phyloP scores from a whole-genome alignment of 805 yeast species.

The Sungouiozyma intestinalis region DNA sequence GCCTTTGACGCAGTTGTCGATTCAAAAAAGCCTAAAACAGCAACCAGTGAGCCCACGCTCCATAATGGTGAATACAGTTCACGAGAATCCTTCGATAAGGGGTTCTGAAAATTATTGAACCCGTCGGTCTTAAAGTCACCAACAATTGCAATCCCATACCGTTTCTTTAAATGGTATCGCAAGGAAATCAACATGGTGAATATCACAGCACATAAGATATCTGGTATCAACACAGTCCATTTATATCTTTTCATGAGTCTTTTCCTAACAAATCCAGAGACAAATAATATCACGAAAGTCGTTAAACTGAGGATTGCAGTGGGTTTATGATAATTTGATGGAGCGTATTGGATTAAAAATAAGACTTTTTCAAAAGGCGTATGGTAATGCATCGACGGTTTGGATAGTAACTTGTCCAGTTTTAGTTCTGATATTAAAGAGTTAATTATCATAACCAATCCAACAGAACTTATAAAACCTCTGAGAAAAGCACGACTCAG shows the following conservation, averaged over 20 bases:
- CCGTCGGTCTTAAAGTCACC: slow-evolving; percentile 53
- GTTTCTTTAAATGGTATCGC: slow-evolving; percentile 36
- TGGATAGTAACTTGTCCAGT: slow-evolving; percentile 36
- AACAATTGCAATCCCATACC: slow-evolving; percentile 51
- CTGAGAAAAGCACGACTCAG: slow-evolving; percentile 65
- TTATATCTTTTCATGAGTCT: slow-evolving; percentile 29
- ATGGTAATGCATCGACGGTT: slow-evolving; percentile 44
- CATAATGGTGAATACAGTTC: slow-evolving; percentile 45
- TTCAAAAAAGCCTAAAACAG: slow-evolving; percentile 84
- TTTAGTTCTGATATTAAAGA: slow-evolving; percentile 68
- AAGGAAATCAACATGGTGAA: slow-evolving; percentile 45
- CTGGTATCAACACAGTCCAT: slow-evolving; percentile 63
- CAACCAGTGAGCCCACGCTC: slow-evolving; percentile 64
- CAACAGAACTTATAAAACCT: slow-evolving; percentile 82
- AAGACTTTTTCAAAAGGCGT: slow-evolving; percentile 61
- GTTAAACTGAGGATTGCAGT: slow-evolving; percentile 50
- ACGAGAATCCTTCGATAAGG: slow-evolving; percentile 40
- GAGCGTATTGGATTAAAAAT: slow-evolving; percentile 43
- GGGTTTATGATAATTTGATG: slow-evolving; percentile 39
- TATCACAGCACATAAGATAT: slow-evolving; percentile 67
- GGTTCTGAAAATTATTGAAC: slow-evolving; percentile 40
- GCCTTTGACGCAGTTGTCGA: slow-evolving; percentile 89
- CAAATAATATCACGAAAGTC: slow-evolving; percentile 38
- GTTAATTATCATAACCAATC: slow-evolving; percentile 70
- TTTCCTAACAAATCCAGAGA: slow-evolving; percentile 34